These are phyloP conservation scores for Trebouxia sp. DNA, from an alignment of 139 green algal genomes.

Conservation along the genomic window DNA sequence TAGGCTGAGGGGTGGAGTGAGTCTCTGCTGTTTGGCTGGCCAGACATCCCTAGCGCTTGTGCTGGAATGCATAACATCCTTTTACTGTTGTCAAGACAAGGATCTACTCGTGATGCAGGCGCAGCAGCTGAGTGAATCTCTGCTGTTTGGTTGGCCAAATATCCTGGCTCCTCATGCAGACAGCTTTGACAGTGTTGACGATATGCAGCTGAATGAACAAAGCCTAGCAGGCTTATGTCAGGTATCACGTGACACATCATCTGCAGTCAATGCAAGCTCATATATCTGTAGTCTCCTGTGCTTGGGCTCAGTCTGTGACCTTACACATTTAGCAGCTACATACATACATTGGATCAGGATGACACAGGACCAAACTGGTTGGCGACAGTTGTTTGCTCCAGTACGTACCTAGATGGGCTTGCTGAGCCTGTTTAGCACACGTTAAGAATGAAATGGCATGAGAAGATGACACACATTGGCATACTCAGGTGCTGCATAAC, in stretches of 20 bases:
- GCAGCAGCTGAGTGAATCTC: constrained; percentile 15
- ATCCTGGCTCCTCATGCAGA: constrained; percentile 8
- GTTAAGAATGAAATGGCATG: background rate
- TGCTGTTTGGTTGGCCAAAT: constrained; percentile 22
- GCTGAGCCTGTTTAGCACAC: too few relatives aligned
- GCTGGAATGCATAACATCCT: background rate
- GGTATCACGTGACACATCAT: too few relatives aligned
- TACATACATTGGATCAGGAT: background rate
- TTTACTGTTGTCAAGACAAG: too few relatives aligned
- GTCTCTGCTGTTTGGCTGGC: background rate
- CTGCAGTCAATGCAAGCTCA: background rate
- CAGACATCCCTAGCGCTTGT: background rate
- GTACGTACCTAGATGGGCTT: too few relatives aligned
- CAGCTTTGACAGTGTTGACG: background rate
- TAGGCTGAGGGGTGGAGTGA: background rate
- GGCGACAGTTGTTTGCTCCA: too few relatives aligned
- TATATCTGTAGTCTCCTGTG: background rate
- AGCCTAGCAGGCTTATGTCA: constrained; percentile 22
- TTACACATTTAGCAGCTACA: background rate
- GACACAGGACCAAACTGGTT: too few relatives aligned
- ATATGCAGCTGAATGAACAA: constrained; percentile 16
- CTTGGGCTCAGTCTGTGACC: background rate
- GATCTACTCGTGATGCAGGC: background rate
- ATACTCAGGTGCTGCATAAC: background rate
- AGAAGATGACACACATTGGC: background rate